Evolutionary conservation across 2,329 filamentous ascomycete genomes (phyloP), one percentile per base, ranked within the genome.

Genomic region (Venturia effusa): DNA sequence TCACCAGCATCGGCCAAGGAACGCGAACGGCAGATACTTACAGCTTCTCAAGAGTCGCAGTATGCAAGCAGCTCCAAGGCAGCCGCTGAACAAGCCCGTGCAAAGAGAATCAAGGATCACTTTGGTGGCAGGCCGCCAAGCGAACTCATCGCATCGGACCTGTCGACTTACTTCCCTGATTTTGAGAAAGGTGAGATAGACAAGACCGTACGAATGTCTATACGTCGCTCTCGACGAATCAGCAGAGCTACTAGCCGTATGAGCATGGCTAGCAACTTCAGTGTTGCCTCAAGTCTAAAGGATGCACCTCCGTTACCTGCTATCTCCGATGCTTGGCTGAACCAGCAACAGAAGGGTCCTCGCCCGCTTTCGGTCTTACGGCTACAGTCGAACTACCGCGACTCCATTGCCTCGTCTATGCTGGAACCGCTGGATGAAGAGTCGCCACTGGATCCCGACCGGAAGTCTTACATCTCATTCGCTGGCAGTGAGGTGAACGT

Each of bases 81-180:
- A 64, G 70, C 72, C 13, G 71, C 75, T 64, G 69, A 76, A 66
- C 69, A 71, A 17, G 75, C 77, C 34, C 76, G 77, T 43, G 79
- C 78, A 61, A 71, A 79, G 37, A 80, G 85, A 34, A 79, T 92
- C 57, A 86, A 89, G 68, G 88, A 89, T 68, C 97, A 97, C 76
- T 94, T 95, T 70, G 93, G 93, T 40, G 87, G 94, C 67, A 84
- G 94, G 69, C 94, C 94, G 22, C 94, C 94, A 1, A 97, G 93
- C 77, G 94, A 99, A 78, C 84, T 99, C 73, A 99, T 99, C 72
- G 93, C 93, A 32, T 96, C 94, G 27, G 94, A 99, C 73, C 80
- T 99, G 66, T 94, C 91, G 1, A 96, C 92, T 0, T 99, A 97
- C 79, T 99, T 99, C 81, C 94, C 94, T 0, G 92, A 96, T 71